Conservation (phyloP, 2,329 filamentous ascomycete genomes). For the Paecilomyces fulvus region DNA sequence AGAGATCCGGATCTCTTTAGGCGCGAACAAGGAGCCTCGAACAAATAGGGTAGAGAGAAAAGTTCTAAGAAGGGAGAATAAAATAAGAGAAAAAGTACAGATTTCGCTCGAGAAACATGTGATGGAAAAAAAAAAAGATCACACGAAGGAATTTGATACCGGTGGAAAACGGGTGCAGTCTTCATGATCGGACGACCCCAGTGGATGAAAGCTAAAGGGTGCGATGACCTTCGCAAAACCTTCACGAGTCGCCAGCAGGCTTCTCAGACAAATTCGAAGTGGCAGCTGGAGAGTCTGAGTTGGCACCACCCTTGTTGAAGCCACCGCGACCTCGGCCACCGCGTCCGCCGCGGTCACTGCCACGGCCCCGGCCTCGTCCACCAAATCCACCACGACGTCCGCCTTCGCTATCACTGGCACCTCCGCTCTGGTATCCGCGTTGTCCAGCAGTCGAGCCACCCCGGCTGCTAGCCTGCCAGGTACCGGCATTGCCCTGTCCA, state of each 20-base stretch:
- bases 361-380: constrained; percentile 46
- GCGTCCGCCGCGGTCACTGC: constrained; percentile 45
- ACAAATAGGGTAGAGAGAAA: neutral
- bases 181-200: constrained; percentile 8
- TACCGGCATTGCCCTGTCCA: constrained; percentile 43
- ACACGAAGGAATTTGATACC: constrained; percentile 5
- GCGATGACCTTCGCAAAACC: constrained; percentile 1
- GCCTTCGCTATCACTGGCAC: constrained; percentile 66
- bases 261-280: constrained; percentile 22
- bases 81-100: constrained; percentile 2
- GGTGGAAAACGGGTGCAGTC: neutral
- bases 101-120: constrained; percentile 13
- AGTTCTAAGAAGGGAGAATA: neutral
- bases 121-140: constrained; percentile 11
- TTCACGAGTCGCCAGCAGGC: constrained; percentile 12
- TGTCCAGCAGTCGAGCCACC: constrained; percentile 55
- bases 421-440: constrained; percentile 75
- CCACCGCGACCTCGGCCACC: constrained; percentile 54
- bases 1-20: neutral
- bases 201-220: constrained; percentile 8
- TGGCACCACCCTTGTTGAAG: constrained; percentile 49
- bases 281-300: constrained; percentile 22
- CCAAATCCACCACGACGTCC: constrained; percentile 56
- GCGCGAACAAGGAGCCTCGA: neutral
- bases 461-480: constrained; percentile 49